These are phyloP conservation scores for Dendrocalamus sinicus DNA, from an alignment of 176 grass and related monocot species.

Conservation along the genomic window DNA sequence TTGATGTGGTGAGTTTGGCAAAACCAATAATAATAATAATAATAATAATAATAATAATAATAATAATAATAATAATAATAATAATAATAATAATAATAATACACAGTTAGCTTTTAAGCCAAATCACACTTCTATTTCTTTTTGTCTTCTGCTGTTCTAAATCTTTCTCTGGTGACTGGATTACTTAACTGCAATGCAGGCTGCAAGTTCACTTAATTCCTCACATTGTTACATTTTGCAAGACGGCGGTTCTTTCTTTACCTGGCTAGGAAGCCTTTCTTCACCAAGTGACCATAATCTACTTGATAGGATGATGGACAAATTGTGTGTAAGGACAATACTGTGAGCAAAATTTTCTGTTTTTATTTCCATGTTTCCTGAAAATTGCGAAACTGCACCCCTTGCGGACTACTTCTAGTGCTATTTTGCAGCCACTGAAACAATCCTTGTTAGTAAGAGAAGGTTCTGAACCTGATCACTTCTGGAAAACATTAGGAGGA, in stretches of 20 bases:
- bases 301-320: slow-evolving; percentile 64
- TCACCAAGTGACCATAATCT: slow-evolving; percentile 62
- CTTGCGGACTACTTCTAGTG: slow-evolving; percentile 28
- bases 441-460: slow-evolving; percentile 71
- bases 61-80: no score
- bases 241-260: slow-evolving; percentile 60
- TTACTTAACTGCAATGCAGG: slow-evolving; percentile 53
- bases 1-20: slow-evolving; percentile 74
- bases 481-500: slow-evolving; percentile 79
- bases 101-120: no score
- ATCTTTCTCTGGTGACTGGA: neutral
- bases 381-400: neutral
- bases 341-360: slow-evolving; percentile 8
- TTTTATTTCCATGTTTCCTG: neutral
- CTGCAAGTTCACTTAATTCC: slow-evolving; percentile 68
- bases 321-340: slow-evolving; percentile 64
- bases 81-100: no score
- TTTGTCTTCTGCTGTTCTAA: slow-evolving; percentile 6
- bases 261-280: slow-evolving; percentile 72
- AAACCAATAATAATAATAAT: neutral
- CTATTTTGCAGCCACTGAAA: slow-evolving; percentile 61
- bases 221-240: slow-evolving; percentile 86
- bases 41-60: no score
- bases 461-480: slow-evolving; percentile 75
- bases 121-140: neutral